Evolutionary conservation across 495 filamentous ascomycete species (phyloP).

Genomic region (Aspergillus sparsus): DNA sequence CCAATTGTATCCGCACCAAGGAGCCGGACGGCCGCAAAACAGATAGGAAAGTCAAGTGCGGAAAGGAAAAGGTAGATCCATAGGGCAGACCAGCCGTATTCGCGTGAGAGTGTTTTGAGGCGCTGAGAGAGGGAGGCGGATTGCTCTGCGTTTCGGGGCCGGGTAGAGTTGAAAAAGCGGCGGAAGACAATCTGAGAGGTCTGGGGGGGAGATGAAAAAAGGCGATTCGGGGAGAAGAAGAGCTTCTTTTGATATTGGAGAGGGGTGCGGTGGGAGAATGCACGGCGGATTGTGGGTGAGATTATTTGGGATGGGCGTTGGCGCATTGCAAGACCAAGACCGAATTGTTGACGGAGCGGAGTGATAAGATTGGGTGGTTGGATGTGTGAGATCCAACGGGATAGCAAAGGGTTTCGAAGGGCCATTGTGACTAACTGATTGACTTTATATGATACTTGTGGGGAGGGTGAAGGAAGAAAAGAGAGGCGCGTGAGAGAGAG

Average conservation of each 20-base stretch:
- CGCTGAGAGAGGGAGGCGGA: slow-evolving; percentile 63
- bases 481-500: not conserved
- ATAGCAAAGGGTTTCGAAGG: slow-evolving; percentile 8
- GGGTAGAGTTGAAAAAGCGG: slow-evolving; percentile 34
- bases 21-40: slow-evolving; percentile 79
- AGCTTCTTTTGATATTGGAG: not conserved
- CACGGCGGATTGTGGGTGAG: slow-evolving; percentile 6
- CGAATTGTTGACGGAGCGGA: not conserved
- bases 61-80: slow-evolving; percentile 84
- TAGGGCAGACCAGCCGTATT: slow-evolving; percentile 94
- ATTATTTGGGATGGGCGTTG: not conserved
- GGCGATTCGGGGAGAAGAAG: not conserved
- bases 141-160: slow-evolving; percentile 27
- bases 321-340: no score
- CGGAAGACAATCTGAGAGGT: slow-evolving; percentile 18
- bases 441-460: not conserved
- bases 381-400: slow-evolving; percentile 2
- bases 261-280: slow-evolving; percentile 10
- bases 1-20: slow-evolving; percentile 86
- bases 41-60: slow-evolving; percentile 91
- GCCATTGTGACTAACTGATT: slow-evolving; percentile 5
- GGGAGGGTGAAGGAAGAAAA: not conserved
- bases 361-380: not conserved
- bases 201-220: not conserved
- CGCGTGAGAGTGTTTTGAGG: slow-evolving; percentile 78